Evolutionary conservation across 2,329 filamentous ascomycete genomes (phyloP).

Genomic region (Penicillium sp.): DNA sequence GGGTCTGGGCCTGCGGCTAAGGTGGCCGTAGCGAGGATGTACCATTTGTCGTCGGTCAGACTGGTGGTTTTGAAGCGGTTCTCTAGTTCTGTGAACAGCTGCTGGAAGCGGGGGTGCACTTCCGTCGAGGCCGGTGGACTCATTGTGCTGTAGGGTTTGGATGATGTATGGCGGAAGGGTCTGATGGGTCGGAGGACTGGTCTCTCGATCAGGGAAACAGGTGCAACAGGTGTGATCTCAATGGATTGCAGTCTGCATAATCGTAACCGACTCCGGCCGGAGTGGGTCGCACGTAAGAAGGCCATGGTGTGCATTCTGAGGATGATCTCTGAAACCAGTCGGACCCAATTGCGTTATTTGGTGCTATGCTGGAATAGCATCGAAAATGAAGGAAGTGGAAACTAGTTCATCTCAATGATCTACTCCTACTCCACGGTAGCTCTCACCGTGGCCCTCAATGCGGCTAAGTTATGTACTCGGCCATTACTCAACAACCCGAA

Average conservation of each 20-base stretch:
- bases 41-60: constrained; percentile 29
- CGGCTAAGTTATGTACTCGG: background rate
- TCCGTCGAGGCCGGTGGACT: constrained; percentile 12
- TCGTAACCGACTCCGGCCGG: constrained; percentile 8
- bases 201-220: background rate
- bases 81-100: constrained; percentile 29
- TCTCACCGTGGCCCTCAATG: background rate
- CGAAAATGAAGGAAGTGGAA: background rate
- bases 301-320: background rate
- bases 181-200: background rate
- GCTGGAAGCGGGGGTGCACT: constrained; percentile 25
- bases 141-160: constrained; percentile 9
- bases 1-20: constrained; percentile 50
- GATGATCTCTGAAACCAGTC: background rate
- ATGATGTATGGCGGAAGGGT: background rate
- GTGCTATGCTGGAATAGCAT: background rate
- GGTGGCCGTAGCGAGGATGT: constrained; percentile 39
- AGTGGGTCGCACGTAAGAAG: constrained; percentile 9
- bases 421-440: background rate
- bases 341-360: background rate
- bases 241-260: background rate
- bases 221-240: background rate
- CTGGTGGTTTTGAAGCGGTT: constrained; percentile 25
- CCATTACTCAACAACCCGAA: background rate
- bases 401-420: background rate